Conservation (phyloP, 2,329 filamentous ascomycete genomes). For the Ustulina deusta region DNA sequence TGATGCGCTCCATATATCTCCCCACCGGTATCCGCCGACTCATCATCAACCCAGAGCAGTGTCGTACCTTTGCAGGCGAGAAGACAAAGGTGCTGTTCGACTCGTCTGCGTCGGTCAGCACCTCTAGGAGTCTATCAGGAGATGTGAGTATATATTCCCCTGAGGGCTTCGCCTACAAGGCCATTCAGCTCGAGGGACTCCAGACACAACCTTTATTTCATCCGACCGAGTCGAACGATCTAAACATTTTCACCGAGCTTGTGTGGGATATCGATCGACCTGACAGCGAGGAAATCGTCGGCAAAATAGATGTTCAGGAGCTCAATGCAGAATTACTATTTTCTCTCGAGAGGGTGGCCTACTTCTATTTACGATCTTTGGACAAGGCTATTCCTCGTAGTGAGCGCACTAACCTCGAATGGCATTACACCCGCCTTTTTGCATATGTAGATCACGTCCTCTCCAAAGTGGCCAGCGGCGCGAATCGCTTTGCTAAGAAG, state of each 20-base stretch:
- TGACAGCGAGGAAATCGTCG: slow-evolving; percentile 4
- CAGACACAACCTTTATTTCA: slow-evolving; percentile 27
- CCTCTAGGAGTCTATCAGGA: slow-evolving; percentile 2
- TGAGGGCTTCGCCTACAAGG: slow-evolving; percentile 11
- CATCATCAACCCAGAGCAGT: slow-evolving; percentile 22
- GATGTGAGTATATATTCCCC: slow-evolving; percentile 34
- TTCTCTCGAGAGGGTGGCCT: slow-evolving; percentile 18
- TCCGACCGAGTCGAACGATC: slow-evolving; percentile 28
- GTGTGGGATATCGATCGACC: slow-evolving; percentile 29
- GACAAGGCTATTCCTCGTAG: slow-evolving; percentile 3
- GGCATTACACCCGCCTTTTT: slow-evolving; percentile 25
- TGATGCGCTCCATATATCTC: slow-evolving; percentile 26
- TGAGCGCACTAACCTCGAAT: slow-evolving; percentile 20
- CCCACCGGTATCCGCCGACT: slow-evolving; percentile 21
- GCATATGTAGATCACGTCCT: slow-evolving; percentile 26
- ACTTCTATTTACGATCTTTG: slow-evolving; percentile 12
- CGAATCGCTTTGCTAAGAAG: slow-evolving; percentile 20
- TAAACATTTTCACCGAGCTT: slow-evolving; percentile 32
- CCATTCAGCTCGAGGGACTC: slow-evolving; percentile 33
- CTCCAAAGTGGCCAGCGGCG: not conserved
- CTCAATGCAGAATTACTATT: slow-evolving; percentile 22
- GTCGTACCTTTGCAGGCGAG: slow-evolving; percentile 3
- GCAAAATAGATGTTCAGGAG: slow-evolving; percentile 15
- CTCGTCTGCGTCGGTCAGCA: slow-evolving; percentile 8
- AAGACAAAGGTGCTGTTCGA: slow-evolving; percentile 22